These are phyloP conservation scores for Fusarium devonianum DNA, from an alignment of 2,329 filamentous ascomycete species.

Conservation along the genomic window DNA sequence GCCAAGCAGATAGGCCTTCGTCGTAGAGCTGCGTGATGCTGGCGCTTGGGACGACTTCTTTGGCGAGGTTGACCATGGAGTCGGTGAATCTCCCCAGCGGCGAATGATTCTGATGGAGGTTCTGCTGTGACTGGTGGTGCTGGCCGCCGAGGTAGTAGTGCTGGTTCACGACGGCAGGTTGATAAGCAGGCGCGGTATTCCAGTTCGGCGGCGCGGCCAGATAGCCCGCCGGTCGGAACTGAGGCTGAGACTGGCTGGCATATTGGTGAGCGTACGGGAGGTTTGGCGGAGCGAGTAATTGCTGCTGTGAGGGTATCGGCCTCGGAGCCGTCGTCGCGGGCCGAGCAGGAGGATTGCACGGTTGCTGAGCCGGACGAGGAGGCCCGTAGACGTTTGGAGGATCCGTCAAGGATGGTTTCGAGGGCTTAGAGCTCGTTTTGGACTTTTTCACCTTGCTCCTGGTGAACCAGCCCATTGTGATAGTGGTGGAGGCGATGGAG, in stretches of 20 bases:
- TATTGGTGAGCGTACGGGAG: constrained; percentile 31
- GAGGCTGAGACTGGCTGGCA: constrained; percentile 35
- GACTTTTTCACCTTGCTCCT: constrained; percentile 13
- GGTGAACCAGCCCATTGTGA: constrained; percentile 44
- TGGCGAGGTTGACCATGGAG: constrained; percentile 54
- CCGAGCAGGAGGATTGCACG: constrained; percentile 8
- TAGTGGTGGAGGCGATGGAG: background rate
- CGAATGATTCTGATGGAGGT: constrained; percentile 29
- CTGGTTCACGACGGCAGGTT: constrained; percentile 59
- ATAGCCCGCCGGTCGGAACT: constrained; percentile 34
- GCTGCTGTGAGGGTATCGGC: constrained; percentile 7
- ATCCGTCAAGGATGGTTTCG: constrained; percentile 22
- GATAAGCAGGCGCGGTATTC: constrained; percentile 39
- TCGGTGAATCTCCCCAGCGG: constrained; percentile 47
- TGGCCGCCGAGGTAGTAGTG: constrained; percentile 54
- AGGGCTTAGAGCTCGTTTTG: background rate
- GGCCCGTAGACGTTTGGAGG: constrained; percentile 31
- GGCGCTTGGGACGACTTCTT: constrained; percentile 47
- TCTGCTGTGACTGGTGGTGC: constrained; percentile 16
- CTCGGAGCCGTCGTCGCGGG: constrained; percentile 4
- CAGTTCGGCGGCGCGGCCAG: constrained; percentile 36
- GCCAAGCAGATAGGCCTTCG: constrained; percentile 53
- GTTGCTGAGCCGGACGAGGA: constrained; percentile 8
- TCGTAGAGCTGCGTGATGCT: constrained; percentile 48
- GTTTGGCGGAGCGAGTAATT: constrained; percentile 16